Evolutionary conservation across 139 green algal genomes (phyloP), one percentile per base, ranked within the genome.

Genomic region (Closterium sp.): DNA sequence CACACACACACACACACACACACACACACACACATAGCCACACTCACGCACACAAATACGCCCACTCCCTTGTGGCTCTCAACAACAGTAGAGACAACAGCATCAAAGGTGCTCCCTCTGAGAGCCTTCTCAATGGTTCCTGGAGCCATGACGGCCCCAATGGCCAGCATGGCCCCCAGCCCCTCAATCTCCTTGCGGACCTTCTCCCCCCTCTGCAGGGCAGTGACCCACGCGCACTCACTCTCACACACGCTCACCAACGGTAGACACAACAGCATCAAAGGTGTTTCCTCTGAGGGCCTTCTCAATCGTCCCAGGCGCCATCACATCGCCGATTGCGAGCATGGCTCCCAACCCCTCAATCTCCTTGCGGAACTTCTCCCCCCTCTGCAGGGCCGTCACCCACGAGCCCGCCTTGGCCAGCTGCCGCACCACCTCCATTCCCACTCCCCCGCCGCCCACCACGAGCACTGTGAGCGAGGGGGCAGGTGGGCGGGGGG

Each of bases 341-440:
- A 98, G 95, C 45, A 99, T 97, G 21, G 97, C 97, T 94, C 98
- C 98, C 97, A 99, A 98, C 84, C 95, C 94, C 95, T 99, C 98
- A 92, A 99, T 98, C 90, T 99, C 96, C 85, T 95, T 95, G 86
- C 95, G 89, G 13, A 95, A 90, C 85, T 95, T 93, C n/a, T 96
- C 94, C 27, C 89, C 96, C 86, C 94, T 87, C 91, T 95, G 87
- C 21, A 92, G n/a, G 96, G 97, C 97, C 96, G 96, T 99, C 22
- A 99, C 97, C 98, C 98, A 99, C n/a, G 95, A 93, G n/a, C 98
- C 98, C 96, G 97, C 97, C 94, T 98, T 97, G 92, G 98, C 98
- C 22, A 99, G 95, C 92, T 96, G 96, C 62, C 97, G 95, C 0
- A 97, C 98, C 4, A 98, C 96, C 1, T 97, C 92, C 91, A 99